Percentiles rank a stretch among this genome's conserved stretches.
These are phyloP conservation scores for Populus hybrid DNA, from an alignment of 441 rosid species.

Conservation along the genomic window DNA sequence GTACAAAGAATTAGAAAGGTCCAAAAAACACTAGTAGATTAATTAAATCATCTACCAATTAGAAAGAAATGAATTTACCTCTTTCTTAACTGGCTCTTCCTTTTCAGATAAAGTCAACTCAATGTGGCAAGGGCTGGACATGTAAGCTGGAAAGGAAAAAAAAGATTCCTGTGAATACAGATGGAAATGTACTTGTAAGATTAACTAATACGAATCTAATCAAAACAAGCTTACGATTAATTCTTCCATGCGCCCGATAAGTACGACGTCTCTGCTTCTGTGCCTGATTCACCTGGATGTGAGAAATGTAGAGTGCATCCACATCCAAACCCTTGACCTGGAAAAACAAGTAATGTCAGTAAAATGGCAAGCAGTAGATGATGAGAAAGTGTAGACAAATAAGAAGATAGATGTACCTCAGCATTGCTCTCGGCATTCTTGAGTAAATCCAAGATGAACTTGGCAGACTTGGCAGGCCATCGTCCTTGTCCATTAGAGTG, in stretches of 20 bases:
- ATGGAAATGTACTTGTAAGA: background rate
- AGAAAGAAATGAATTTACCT: slow-evolving; percentile 42
- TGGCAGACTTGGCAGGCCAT: slow-evolving; percentile 91
- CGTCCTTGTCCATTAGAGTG: slow-evolving; percentile 97
- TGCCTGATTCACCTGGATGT: slow-evolving; percentile 98
- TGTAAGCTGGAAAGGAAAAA: slow-evolving; percentile 59
- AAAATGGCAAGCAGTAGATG: background rate
- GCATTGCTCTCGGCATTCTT: slow-evolving; percentile 98
- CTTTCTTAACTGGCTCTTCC: slow-evolving; percentile 94
- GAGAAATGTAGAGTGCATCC: slow-evolving; percentile 76
- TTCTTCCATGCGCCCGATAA: slow-evolving; percentile 97
- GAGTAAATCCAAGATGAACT: slow-evolving; percentile 75
- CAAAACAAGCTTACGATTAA: slow-evolving; percentile 63
- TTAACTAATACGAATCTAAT: background rate
- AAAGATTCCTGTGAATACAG: background rate
- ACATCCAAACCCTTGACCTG: slow-evolving; percentile 98
- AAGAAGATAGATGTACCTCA: slow-evolving; percentile 40
- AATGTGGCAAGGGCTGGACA: slow-evolving; percentile 97
- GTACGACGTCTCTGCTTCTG: slow-evolving; percentile 93
- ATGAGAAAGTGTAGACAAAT: background rate
- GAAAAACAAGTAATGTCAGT: background rate
- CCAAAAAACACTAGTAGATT: background rate
- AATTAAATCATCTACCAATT: background rate
- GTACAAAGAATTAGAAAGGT: background rate
- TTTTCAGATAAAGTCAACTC: slow-evolving; percentile 85